Evolutionary conservation across 352 stramenopile species (phyloP), one percentile per base, ranked within the genome.

Genomic region (Plasmopara muralis): DNA sequence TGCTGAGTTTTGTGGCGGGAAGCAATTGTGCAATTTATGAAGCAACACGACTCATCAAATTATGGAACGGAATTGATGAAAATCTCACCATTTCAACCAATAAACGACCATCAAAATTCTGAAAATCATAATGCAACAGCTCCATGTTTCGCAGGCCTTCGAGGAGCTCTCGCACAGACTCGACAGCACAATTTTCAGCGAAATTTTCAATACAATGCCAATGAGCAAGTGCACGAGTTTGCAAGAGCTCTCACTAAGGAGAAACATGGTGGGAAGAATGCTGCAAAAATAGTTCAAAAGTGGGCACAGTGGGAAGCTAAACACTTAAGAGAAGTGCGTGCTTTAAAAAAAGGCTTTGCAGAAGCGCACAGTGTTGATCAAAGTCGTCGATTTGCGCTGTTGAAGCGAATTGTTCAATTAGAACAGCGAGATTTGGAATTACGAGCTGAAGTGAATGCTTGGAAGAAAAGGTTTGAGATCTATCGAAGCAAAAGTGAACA

Each of bases 291-390:
- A 14, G 47, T 70, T 48, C 53, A 57, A 38, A 45, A 64, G 16
- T 70, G 62, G 62, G 57, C 62, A 18, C 41, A 50, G 9, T 70
- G 62, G 62, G 57, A 70, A 53, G 53, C 37, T 2, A 58, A 49
- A 6, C 62, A 70, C 37, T 28, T 66, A 9, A 35, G 61, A 6
- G 62, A 70, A 43, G 25, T 67, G 15, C 57, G 43, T 12, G 28
- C 40, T 12, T 20, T 70, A 43, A 55, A 53, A 8, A 53, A 47
- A 49, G 47, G 58, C 13, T 57, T 59, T 56, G 50, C 42, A 28
- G 54, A 67, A 28, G 45, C 66, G 39, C 37, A 30, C n/a, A 28
- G 44, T 14, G 42, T 53, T 35, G 42, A 34, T 12, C 16, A 50
- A 7, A 55, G 41, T 18, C 52, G 62, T 47, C 42, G 45, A 8